phyloP scores from a whole-genome alignment of 331 rosid species.

The Erythrophleum ivorense region DNA sequence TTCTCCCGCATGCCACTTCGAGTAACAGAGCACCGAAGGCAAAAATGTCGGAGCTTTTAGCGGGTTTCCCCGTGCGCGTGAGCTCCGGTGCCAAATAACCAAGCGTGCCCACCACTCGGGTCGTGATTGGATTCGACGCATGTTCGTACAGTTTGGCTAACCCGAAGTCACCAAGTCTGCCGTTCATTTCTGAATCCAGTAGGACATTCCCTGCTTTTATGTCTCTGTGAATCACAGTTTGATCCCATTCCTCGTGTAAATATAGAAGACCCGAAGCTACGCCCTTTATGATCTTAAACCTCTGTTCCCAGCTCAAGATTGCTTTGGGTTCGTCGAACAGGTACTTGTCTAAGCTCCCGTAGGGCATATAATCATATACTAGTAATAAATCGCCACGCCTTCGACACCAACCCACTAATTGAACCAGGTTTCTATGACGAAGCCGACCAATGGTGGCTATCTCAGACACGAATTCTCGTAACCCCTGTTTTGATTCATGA shows the following conservation, averaged over 20 bases:
- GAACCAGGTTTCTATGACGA: conserved; percentile 71
- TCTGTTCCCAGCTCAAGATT: conserved; percentile 62
- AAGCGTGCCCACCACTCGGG: conserved; percentile 75
- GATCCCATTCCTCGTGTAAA: conserved; percentile 75
- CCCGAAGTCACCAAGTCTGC: conserved; percentile 70
- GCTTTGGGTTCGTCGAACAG: conserved; percentile 49
- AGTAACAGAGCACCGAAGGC: conserved; percentile 73
- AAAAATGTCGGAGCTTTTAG: conserved; percentile 64
- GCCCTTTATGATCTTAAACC: conserved; percentile 68
- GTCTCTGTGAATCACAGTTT: conserved; percentile 77
- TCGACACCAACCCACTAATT: conserved; percentile 79
- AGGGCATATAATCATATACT: conserved; percentile 71
- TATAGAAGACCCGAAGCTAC: conserved; percentile 66
- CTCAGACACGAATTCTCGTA: conserved; percentile 63
- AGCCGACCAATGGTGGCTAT: conserved; percentile 70
- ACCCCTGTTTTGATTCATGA: conserved; percentile 69
- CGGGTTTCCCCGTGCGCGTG: conserved; percentile 70
- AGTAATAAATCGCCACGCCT: conserved; percentile 52
- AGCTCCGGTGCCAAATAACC: conserved; percentile 84
- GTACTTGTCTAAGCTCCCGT: conserved; percentile 75
- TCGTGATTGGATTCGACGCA: conserved; percentile 64
- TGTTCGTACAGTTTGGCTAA: conserved; percentile 69
- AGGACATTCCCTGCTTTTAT: conserved; percentile 76
- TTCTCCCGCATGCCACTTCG: conserved; percentile 72
- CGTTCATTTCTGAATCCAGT: conserved; percentile 67